Percentiles rank a stretch among this genome's conserved stretches.
Conservation (phyloP, 169 alveolate genomes). For the Besnoitia besnoiti region DNA sequence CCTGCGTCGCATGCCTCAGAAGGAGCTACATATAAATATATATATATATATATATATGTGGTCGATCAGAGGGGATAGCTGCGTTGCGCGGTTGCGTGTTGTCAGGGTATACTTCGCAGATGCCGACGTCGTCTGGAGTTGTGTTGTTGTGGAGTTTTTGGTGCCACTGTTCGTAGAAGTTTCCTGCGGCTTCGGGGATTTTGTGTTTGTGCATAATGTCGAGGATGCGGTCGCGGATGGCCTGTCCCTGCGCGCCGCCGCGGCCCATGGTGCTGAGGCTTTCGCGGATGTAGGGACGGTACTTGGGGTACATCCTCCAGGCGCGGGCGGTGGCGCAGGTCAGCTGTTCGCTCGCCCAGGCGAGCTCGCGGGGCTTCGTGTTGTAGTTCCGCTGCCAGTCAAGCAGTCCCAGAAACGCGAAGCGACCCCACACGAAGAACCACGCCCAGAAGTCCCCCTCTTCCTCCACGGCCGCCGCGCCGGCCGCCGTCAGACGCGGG, state of each 20-base stretch:
- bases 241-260: slow-evolving; percentile 93
- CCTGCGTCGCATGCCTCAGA: no score
- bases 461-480: slow-evolving; percentile 37
- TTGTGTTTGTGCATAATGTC: slow-evolving; percentile 89
- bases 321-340: slow-evolving; percentile 53
- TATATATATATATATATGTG: not conserved
- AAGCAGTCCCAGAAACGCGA: slow-evolving; percentile 72
- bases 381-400: slow-evolving; percentile 80
- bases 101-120: slow-evolving; percentile 63
- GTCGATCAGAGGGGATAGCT: not conserved
- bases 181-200: slow-evolving; percentile 81
- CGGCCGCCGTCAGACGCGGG: not conserved
- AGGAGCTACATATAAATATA: no score
- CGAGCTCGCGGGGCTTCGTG: slow-evolving; percentile 75
- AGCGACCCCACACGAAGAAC: slow-evolving; percentile 77
- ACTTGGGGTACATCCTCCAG: slow-evolving; percentile 68
- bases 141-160: slow-evolving; percentile 94
- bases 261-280: slow-evolving; percentile 82
- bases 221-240: slow-evolving; percentile 89
- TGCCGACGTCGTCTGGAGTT: slow-evolving; percentile 92
- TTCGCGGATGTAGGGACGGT: slow-evolving; percentile 70
- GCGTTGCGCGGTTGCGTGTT: not conserved
- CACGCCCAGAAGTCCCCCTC: slow-evolving; percentile 74
- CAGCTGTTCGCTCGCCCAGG: slow-evolving; percentile 70
- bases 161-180: slow-evolving; percentile 94